Conservation (phyloP, 768 basidiomycete genomes). For the Exsudoporus frostii region DNA sequence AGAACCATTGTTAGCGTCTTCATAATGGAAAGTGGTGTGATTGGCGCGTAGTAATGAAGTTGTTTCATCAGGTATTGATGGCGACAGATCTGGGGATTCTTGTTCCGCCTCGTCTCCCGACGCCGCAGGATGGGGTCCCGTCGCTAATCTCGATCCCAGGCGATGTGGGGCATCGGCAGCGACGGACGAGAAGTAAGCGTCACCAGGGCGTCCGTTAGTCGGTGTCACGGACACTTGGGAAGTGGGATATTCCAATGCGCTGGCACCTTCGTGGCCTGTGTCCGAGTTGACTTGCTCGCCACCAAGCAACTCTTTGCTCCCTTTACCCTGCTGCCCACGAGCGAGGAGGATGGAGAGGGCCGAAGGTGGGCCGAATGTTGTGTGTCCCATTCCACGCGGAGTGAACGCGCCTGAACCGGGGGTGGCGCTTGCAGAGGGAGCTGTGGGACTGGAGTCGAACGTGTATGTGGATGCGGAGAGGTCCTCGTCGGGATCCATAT, state of each 20-base stretch:
- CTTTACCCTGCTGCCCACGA: slow-evolving; percentile 11
- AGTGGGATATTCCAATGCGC: neutral
- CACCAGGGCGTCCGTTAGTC: slow-evolving; percentile 13
- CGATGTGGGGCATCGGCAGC: neutral
- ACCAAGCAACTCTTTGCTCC: neutral
- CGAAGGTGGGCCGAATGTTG: slow-evolving; percentile 27
- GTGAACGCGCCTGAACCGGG: slow-evolving; percentile 15
- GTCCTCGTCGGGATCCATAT: slow-evolving; percentile 24
- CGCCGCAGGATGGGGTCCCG: neutral
- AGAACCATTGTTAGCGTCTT: neutral
- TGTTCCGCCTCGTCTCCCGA: neutral
- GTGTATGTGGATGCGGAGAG: slow-evolving; percentile 32
- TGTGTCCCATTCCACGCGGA: slow-evolving; percentile 22
- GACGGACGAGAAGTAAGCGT: slow-evolving; percentile 3
- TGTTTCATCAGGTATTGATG: slow-evolving; percentile 12
- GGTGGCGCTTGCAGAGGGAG: slow-evolving; percentile 1
- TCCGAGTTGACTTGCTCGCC: neutral
- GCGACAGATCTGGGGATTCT: neutral
- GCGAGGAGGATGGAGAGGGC: slow-evolving; percentile 37
- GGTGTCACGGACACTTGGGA: slow-evolving; percentile 20
- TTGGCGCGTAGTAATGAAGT: slow-evolving; percentile 15
- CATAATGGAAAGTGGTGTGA: slow-evolving; percentile 6
- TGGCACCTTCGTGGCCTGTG: neutral
- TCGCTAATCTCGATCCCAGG: neutral
- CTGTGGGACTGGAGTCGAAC: slow-evolving; percentile 18